Conservation (phyloP, 2,329 filamentous ascomycete species). For the Nannizziopsis arthrosporioides region DNA sequence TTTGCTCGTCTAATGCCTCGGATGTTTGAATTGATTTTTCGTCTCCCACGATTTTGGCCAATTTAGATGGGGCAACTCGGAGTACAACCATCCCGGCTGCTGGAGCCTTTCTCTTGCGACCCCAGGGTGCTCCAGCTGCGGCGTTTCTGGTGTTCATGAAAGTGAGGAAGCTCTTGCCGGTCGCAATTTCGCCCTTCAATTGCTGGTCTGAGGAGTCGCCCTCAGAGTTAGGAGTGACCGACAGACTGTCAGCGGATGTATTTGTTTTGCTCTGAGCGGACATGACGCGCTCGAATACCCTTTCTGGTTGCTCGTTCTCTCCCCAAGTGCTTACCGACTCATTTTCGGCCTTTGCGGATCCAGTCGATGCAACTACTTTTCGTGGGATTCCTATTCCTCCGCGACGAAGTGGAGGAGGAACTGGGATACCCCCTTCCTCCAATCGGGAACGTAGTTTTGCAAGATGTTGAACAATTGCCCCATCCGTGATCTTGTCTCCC, state of each 20-base stretch:
- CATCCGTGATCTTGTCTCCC: conserved; percentile 32
- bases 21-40: background rate
- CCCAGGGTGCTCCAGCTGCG: background rate
- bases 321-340: background rate
- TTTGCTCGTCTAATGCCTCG: background rate
- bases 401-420: conserved; percentile 33
- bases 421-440: conserved; percentile 22
- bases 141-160: background rate
- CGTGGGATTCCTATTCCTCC: conserved; percentile 17
- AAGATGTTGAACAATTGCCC: conserved; percentile 38
- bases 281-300: background rate
- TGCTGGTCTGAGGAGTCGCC: background rate
- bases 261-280: background rate
- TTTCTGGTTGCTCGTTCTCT: background rate
- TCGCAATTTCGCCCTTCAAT: background rate
- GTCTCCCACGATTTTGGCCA: background rate
- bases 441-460: conserved; percentile 34
- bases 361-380: conserved; percentile 7
- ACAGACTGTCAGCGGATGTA: background rate
- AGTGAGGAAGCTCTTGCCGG: background rate
- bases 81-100: background rate
- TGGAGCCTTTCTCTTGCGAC: background rate
- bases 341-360: conserved; percentile 7
- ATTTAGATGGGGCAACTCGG: background rate
- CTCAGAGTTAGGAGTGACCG: background rate